Evolutionary conservation across 2,329 filamentous ascomycete genomes (phyloP).

Genomic region (Aspergillus japonicus): DNA sequence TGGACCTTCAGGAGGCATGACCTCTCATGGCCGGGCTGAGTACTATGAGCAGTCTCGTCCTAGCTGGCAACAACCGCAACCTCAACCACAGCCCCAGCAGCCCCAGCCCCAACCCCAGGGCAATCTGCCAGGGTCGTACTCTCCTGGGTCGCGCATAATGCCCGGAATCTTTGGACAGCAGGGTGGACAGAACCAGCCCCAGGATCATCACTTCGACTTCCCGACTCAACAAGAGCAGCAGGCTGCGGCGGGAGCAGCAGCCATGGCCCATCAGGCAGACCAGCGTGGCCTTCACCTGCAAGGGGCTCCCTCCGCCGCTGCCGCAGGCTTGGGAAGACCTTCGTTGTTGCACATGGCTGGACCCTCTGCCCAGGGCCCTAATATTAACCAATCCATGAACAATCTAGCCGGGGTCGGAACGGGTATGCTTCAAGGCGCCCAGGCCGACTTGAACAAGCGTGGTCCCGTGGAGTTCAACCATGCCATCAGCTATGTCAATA

Average conservation of each 20-base stretch:
- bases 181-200: conserved; percentile 38
- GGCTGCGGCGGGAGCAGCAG: conserved; percentile 45
- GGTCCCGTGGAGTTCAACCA: conserved; percentile 98
- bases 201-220: conserved; percentile 45
- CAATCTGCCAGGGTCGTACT: conserved; percentile 38
- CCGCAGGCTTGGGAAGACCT: conserved; percentile 47
- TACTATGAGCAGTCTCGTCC: conserved; percentile 43
- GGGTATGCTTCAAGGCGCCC: conserved; percentile 57
- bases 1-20: conserved; percentile 32
- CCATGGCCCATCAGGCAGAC: conserved; percentile 60
- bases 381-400: conserved; percentile 54
- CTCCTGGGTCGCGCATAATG: conserved; percentile 41
- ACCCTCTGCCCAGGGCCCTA: conserved; percentile 44
- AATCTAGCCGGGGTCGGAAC: conserved; percentile 61
- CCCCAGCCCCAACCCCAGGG: conserved; percentile 22
- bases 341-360: conserved; percentile 51
- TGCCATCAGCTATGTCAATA: conserved; percentile 98
- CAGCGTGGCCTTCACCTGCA: conserved; percentile 66
- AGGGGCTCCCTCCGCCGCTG: conserved; percentile 56
- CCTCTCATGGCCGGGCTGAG: conserved; percentile 35
- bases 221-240: conserved; percentile 47
- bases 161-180: conserved; percentile 39
- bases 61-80: conserved; percentile 41
- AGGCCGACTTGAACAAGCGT: conserved; percentile 69
- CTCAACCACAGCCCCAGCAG: conserved; percentile 17